Conservation (phyloP, 2,329 filamentous ascomycete genomes). For the Aureobasidium namibiae region DNA sequence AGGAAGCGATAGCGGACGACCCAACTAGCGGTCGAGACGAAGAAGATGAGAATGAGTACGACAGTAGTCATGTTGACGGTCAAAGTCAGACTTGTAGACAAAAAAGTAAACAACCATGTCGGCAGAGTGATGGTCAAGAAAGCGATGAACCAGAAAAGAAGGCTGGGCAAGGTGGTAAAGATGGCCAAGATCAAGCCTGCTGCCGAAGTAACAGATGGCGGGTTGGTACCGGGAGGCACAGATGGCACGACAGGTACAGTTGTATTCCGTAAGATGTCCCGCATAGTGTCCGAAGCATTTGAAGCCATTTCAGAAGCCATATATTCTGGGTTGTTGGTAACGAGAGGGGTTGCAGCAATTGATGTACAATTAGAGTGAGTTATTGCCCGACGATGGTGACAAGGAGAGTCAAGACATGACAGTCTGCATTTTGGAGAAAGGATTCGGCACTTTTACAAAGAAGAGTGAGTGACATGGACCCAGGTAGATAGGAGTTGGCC, state of each 20-base stretch:
- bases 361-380: neutral
- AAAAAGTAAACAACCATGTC: slow-evolving; percentile 78
- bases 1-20: slow-evolving; percentile 90
- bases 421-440: neutral
- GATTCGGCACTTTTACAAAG: neutral
- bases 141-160: slow-evolving; percentile 71
- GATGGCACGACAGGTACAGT: neutral
- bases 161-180: slow-evolving; percentile 43
- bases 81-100: slow-evolving; percentile 88
- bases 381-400: neutral
- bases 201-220: neutral
- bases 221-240: neutral
- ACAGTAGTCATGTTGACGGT: slow-evolving; percentile 98
- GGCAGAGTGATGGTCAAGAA: slow-evolving; percentile 84
- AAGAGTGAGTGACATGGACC: neutral
- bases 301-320: neutral
- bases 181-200: slow-evolving; percentile 24
- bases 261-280: neutral
- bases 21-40: slow-evolving; percentile 85
- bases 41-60: slow-evolving; percentile 67
- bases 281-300: neutral
- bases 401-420: neutral
- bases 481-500: neutral
- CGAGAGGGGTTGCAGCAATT: neutral
- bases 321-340: neutral